Percentiles rank a stretch among this genome's conserved stretches.
Conservation (phyloP, 768 basidiomycete genomes). For the Russula sp. region DNA sequence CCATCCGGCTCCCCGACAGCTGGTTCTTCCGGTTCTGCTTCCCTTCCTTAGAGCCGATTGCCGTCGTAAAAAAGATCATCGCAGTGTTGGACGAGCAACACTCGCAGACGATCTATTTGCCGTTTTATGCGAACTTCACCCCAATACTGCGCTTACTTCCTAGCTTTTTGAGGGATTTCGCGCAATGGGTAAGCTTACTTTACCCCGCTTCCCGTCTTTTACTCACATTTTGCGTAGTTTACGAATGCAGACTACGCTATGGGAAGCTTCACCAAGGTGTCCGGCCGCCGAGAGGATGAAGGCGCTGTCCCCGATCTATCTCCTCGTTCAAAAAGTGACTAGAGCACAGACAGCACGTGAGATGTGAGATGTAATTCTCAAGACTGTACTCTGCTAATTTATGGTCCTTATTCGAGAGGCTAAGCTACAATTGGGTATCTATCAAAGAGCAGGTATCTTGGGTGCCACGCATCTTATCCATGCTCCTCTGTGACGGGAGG, state of each 20-base stretch:
- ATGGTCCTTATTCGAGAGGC: background rate
- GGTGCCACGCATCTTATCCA: background rate
- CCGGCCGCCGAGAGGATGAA: constrained; percentile 20
- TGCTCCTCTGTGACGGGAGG: background rate
- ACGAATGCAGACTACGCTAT: constrained; percentile 65
- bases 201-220: background rate
- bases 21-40: constrained; percentile 62
- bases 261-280: constrained; percentile 54
- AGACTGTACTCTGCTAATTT: background rate
- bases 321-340: constrained; percentile 14
- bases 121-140: constrained; percentile 60
- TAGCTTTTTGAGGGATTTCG: constrained; percentile 65
- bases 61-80: constrained; percentile 76
- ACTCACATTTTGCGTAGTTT: constrained; percentile 34
- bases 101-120: constrained; percentile 60
- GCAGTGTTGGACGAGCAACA: constrained; percentile 75
- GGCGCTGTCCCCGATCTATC: constrained; percentile 2
- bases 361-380: background rate
- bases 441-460: background rate
- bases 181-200: constrained; percentile 53
- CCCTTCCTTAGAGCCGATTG: constrained; percentile 64
- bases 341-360: background rate
- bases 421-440: background rate
- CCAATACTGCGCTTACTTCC: constrained; percentile 53
- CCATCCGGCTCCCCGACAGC: constrained; percentile 41